Conservation (phyloP, 1,284 basidiomycete genomes). For the Papiliotrema fonsecae region DNA sequence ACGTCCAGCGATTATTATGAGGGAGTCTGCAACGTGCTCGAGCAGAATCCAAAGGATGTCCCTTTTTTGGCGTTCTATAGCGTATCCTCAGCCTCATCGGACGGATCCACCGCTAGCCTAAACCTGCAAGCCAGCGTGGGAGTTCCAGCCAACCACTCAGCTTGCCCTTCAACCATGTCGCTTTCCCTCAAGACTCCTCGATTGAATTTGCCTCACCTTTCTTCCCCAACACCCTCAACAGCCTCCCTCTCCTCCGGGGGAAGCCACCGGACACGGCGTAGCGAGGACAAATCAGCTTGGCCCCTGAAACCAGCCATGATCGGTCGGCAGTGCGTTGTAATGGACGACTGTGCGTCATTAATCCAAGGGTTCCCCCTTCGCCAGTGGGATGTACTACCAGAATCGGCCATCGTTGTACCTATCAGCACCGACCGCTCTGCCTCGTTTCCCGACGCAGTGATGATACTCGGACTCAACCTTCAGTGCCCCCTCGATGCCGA, state of each 20-base stretch:
- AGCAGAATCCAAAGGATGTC: slow-evolving; percentile 30
- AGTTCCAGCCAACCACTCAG: slow-evolving; percentile 28
- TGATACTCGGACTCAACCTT: slow-evolving; percentile 48
- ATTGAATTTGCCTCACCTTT: slow-evolving; percentile 17
- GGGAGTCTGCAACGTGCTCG: slow-evolving; percentile 19
- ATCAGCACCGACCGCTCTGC: slow-evolving; percentile 35
- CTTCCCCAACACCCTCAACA: slow-evolving; percentile 30
- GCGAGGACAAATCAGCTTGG: slow-evolving; percentile 22
- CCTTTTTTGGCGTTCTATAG: slow-evolving; percentile 38
- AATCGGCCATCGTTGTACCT: slow-evolving; percentile 45
- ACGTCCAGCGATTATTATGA: slow-evolving; percentile 25
- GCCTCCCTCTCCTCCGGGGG: slow-evolving; percentile 29
- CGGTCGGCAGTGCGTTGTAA: slow-evolving; percentile 35
- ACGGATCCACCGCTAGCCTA: slow-evolving; percentile 7
- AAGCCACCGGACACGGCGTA: slow-evolving; percentile 18
- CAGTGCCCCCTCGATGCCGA: slow-evolving; percentile 35
- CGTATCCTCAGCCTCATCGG: slow-evolving; percentile 13
- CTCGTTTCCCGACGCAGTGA: slow-evolving; percentile 36
- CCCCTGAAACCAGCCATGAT: slow-evolving; percentile 37
- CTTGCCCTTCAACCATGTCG: slow-evolving; percentile 7
- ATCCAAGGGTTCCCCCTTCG: slow-evolving; percentile 35
- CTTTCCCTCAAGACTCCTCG: slow-evolving; percentile 7
- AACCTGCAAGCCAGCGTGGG: slow-evolving; percentile 20
- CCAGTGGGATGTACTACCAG: slow-evolving; percentile 45
- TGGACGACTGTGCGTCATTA: slow-evolving; percentile 36